Base-by-base conservation (phyloP, 495 filamentous ascomycete species). In the Lasiosphaeris hirsuta region DNA sequence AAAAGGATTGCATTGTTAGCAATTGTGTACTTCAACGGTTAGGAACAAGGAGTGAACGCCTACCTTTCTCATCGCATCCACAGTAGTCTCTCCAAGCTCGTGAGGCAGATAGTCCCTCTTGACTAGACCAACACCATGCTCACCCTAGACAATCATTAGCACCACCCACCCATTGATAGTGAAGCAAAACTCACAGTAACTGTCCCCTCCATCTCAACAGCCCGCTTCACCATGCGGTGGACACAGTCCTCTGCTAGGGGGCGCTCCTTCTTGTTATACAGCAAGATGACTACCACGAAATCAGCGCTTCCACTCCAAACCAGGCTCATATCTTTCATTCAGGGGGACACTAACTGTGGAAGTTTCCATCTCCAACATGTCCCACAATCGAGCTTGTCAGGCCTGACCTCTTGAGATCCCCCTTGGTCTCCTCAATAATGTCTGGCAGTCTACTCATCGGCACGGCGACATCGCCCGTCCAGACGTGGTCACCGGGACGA, bases 391-490 rank as follows among this genome's bases (percentile, higher is more conserved):
- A 80, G 35, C 82, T 87, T 18, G 84, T 78, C 57, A 92, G 67
- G 14, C 89, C 90, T 51, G 80, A 82, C 63, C 72, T 77, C 63
- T 72, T 76, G 56, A 93, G 79, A 62, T 92, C 86, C 48, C 75
- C 74, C 70, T 92, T 90, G 3, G 90, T 91, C 73, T 86, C 78
- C 63, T 91, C 89, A 49, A 93, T 90, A 50, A 92, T 87, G 59
- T 87, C 79, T 15, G 89, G 81, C 57, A 93, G 67, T 51, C 79
- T 75, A 53, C 81, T 86, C 69, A 92, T 86, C 6, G 89, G 89
- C 23, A 93, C 89, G 1, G 89, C 89, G 1, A 93, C 89, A 57
- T 93, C 89, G 4, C 87, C 90, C 2, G 89, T 92, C 89, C 90
- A 93, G 8, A 92, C 84, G 56, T 81, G 84, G 61, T 90, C 84